These are phyloP conservation scores for Panaeolus papilionaceus DNA, from an alignment of 768 basidiomycete genomes.

Conservation along the genomic window DNA sequence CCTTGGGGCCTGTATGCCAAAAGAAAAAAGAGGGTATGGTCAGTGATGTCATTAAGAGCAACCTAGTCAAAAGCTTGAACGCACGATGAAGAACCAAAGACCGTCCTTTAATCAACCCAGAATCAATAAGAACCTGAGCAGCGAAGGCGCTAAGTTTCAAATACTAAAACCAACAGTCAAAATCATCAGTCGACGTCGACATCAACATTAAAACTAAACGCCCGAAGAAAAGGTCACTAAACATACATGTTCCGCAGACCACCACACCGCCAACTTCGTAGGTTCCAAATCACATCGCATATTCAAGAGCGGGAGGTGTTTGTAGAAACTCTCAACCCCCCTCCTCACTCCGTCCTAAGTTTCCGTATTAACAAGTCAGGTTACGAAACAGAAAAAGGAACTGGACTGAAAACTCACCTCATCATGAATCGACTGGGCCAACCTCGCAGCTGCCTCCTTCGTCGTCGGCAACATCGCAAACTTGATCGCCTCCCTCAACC, in stretches of 20 bases:
- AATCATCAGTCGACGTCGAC: slow-evolving; percentile 1
- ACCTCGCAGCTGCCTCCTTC: slow-evolving; percentile 50
- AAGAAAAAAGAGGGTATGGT: no score
- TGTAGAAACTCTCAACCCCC: slow-evolving; percentile 63
- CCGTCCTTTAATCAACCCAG: slow-evolving; percentile 47
- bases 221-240: neutral
- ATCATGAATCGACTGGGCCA: slow-evolving; percentile 56
- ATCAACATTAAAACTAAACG: neutral
- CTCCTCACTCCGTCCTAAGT: slow-evolving; percentile 50
- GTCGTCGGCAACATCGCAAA: slow-evolving; percentile 53
- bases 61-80: slow-evolving; percentile 16
- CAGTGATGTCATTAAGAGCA: no score
- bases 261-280: slow-evolving; percentile 60
- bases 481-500: slow-evolving; percentile 58
- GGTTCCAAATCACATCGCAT: slow-evolving; percentile 70
- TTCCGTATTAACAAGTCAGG: neutral
- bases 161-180: slow-evolving; percentile 36
- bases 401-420: slow-evolving; percentile 44
- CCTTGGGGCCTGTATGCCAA: slow-evolving; percentile 30
- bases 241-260: slow-evolving; percentile 54
- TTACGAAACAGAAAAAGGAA: neutral
- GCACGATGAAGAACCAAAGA: slow-evolving; percentile 56
- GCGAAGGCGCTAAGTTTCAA: slow-evolving; percentile 60
- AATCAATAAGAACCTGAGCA: slow-evolving; percentile 55
- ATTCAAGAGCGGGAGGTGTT: slow-evolving; percentile 62